Evolutionary conservation across 2,329 filamentous ascomycete species (phyloP), one percentile per base, ranked within the genome.

Genomic region (Phaeophleospora eucalypticola): DNA sequence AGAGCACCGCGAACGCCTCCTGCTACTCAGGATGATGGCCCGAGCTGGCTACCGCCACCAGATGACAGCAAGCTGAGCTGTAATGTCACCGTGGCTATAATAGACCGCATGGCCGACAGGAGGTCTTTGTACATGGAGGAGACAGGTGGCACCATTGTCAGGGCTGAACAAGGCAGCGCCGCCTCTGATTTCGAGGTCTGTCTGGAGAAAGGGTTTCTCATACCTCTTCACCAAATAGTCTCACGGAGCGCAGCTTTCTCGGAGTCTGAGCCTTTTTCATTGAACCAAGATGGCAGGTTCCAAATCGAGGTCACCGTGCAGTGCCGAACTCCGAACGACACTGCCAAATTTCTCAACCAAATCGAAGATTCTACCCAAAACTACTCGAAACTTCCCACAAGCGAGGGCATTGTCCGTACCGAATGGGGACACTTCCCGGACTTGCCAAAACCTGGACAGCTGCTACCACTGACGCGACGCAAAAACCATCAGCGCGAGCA

Each of bases 401-500:
- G 52, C 17, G 56, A 61, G 43, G 46, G 52, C 38, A 43, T 43
- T 43, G 27, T 70, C 1, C 51, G 49, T 33, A 52, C 60, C 7
- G 55, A 45, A 6, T 69, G 64, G 60, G 40, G 43, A 2, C 55
- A 63, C 17, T 56, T 71, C 3, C 60, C 67, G 3, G 41, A 58
- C 3, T 58, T 59, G 40, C 60, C 59, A 4, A 9, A 42, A 1
- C 19, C 21, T 16, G 48, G 50, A 17, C 40, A 49, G 15, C 37
- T 57, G 2, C 46, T 65, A 14, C 49, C 46, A 17, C 37, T 61
- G 36, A 51, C 54, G 48, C 47, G 62, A 47, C 34, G 43, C n/a
- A 44, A 49, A 46, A 53, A 51, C 2, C 53, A 51, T 21, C 52
- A 49, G 19, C 34, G n/a, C 15, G 12, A 54, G 6, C 18, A 52